phyloP scores from a whole-genome alignment of 148 eudicot species.

The Spergularia bocconei region DNA sequence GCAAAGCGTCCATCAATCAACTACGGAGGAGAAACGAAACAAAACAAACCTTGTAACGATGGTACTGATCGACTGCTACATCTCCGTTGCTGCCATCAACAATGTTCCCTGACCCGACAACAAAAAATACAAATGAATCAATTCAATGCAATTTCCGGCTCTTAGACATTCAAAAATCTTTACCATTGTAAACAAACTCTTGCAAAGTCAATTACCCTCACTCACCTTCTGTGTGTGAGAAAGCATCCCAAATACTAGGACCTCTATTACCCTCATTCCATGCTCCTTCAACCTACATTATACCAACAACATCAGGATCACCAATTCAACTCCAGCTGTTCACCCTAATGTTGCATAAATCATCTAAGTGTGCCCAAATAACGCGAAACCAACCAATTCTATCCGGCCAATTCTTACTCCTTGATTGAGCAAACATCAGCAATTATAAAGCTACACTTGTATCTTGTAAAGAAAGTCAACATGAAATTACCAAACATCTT shows the following conservation, averaged over 20 bases:
- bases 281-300: constrained; percentile 61
- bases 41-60: constrained; percentile 72
- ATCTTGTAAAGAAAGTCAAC: neutral
- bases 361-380: neutral
- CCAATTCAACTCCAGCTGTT: neutral
- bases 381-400: neutral
- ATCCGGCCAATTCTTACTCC: neutral
- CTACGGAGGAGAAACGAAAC: neutral
- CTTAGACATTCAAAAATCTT: neutral
- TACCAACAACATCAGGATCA: neutral
- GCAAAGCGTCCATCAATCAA: neutral
- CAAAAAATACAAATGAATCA: neutral
- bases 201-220: neutral
- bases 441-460: too few species aligned
- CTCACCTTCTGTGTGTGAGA: constrained; percentile 45
- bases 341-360: neutral
- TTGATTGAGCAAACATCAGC: too few species aligned
- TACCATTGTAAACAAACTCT: neutral
- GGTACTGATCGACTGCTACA: constrained; percentile 75
- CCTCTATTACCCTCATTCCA: constrained; percentile 59
- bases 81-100: constrained; percentile 72
- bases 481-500: neutral
- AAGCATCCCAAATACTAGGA: constrained; percentile 72
- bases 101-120: constrained; percentile 41
- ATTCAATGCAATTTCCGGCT: neutral